phyloP scores from a whole-genome alignment of 139 green algal genomes.

The Zygnema circumcarinatum region DNA sequence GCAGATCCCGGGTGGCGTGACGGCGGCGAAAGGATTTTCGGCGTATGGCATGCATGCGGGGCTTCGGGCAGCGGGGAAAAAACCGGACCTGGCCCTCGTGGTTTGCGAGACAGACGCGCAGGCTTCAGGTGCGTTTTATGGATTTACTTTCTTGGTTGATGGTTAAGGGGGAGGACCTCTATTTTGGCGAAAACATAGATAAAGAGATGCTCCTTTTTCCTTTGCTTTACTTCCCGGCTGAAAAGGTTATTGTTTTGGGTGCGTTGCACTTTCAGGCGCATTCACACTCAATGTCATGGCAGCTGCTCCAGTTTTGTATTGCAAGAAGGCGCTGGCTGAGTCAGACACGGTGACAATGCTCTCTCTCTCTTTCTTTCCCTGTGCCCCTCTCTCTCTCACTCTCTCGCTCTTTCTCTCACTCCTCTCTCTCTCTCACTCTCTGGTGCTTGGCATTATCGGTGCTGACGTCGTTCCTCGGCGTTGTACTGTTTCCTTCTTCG shows the following conservation, averaged over 20 bases:
- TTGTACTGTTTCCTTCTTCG: too few species aligned
- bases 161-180: not conserved
- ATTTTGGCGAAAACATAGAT: not conserved
- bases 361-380: not conserved
- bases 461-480: too few species aligned
- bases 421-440: not conserved
- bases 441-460: too few species aligned
- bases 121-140: constrained; percentile 55
- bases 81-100: constrained; percentile 92
- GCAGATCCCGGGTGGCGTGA: constrained; percentile 62
- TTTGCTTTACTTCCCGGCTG: constrained; percentile 1
- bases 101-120: constrained; percentile 79
- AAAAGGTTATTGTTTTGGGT: too few species aligned
- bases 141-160: not conserved
- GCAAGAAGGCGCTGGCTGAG: constrained; percentile 82
- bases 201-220: constrained; percentile 2
- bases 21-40: constrained; percentile 88
- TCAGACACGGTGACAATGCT: constrained; percentile 67
- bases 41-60: constrained; percentile 83
- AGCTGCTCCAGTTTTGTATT: constrained; percentile 92
- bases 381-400: too few species aligned
- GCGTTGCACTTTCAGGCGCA: too few species aligned
- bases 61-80: constrained; percentile 80
- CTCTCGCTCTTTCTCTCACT: not conserved
- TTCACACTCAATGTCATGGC: constrained; percentile 98